Conservation (phyloP, 148 eudicot genomes). For the Rhododendron molle region DNA sequence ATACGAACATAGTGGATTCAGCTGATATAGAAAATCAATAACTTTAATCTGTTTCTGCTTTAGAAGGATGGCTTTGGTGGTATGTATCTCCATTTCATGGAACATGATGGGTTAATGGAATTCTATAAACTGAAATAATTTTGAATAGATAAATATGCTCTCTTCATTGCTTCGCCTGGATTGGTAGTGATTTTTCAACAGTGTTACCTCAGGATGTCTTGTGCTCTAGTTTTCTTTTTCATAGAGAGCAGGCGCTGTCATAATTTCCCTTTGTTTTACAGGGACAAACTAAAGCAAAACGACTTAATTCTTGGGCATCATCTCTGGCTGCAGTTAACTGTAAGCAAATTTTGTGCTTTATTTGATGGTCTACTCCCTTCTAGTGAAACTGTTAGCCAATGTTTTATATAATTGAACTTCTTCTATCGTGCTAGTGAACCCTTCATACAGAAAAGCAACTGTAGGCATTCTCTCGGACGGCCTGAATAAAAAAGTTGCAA, state of each 20-base stretch:
- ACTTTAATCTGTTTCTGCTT: neutral
- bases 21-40: neutral
- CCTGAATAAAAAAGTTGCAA: conserved; percentile 61
- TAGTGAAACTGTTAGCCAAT: conserved; percentile 11
- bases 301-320: conserved; percentile 54
- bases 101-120: neutral
- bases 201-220: neutral
- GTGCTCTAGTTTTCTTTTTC: neutral
- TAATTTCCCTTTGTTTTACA: conserved; percentile 23
- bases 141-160: neutral
- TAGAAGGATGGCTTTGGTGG: neutral
- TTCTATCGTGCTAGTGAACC: conserved; percentile 39
- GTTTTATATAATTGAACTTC: conserved; percentile 10
- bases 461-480: conserved; percentile 65
- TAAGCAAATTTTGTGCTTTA: conserved; percentile 32
- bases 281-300: conserved; percentile 66
- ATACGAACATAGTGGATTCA: neutral
- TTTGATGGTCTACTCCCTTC: neutral
- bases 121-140: neutral
- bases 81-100: neutral
- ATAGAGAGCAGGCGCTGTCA: neutral
- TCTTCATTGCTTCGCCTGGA: neutral
- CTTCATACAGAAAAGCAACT: conserved; percentile 50
- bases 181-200: neutral
- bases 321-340: conserved; percentile 51